phyloP scores from a whole-genome alignment of 768 basidiomycete species.

The Tephrocybe rancida region DNA sequence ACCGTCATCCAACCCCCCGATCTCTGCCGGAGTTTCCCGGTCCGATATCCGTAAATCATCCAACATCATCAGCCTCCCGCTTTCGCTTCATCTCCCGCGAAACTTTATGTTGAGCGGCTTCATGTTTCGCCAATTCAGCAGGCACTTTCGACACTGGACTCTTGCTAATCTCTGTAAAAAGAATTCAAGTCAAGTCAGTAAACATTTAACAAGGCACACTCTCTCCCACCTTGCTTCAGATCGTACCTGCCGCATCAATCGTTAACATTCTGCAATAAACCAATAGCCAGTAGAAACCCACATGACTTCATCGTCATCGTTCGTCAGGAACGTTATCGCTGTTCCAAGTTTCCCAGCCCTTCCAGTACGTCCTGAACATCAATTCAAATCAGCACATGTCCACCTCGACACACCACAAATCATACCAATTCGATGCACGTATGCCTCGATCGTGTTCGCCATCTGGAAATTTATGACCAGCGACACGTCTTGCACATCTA shows the following conservation, averaged over 20 bases:
- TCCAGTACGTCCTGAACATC: conserved; percentile 85
- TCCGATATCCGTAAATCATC: conserved; percentile 27
- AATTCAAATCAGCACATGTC: conserved; percentile 9
- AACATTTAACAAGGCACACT: background rate
- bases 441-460: conserved; percentile 94
- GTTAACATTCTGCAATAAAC: conserved; percentile 9
- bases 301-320: conserved; percentile 98
- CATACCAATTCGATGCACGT: conserved; percentile 94
- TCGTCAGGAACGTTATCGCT: conserved; percentile 94
- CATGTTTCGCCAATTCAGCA: conserved; percentile 86
- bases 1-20: conserved; percentile 6
- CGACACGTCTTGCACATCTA: conserved; percentile 96
- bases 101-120: conserved; percentile 88
- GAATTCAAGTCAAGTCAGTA: conserved; percentile 9
- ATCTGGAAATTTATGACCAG: conserved; percentile 98
- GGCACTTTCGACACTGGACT: conserved; percentile 92
- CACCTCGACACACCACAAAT: background rate
- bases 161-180: conserved; percentile 81
- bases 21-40: conserved; percentile 1
- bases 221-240: conserved; percentile 78
- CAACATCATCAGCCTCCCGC: conserved; percentile 80
- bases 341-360: conserved; percentile 95
- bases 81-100: conserved; percentile 96
- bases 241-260: conserved; percentile 70
- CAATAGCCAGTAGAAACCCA: conserved; percentile 41